These are phyloP conservation scores for Daldinia grandis DNA, from an alignment of 495 filamentous ascomycete genomes.

Conservation along the genomic window DNA sequence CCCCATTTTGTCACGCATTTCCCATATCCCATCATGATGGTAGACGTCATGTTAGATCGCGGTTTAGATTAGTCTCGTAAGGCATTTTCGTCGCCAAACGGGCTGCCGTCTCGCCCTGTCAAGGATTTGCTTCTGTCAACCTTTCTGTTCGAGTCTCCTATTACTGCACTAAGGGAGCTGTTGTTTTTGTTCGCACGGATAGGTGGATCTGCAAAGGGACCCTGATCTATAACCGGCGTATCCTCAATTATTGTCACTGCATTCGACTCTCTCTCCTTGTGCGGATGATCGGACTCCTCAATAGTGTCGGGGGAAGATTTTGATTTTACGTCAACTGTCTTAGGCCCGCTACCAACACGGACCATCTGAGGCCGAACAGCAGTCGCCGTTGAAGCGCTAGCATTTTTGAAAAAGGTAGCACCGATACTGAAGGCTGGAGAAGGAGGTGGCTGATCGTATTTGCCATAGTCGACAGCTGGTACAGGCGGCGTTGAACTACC, in stretches of 20 bases:
- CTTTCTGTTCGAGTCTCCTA: constrained; percentile 59
- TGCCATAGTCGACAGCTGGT: constrained; percentile 62
- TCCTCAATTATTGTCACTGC: constrained; percentile 61
- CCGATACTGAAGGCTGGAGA: constrained; percentile 69
- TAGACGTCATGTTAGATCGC: constrained; percentile 26
- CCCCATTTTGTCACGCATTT: constrained; percentile 30
- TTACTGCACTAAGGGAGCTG: constrained; percentile 61
- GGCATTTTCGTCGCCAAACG: constrained; percentile 66
- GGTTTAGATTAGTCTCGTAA: constrained; percentile 48
- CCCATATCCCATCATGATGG: constrained; percentile 45
- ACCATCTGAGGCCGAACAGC: constrained; percentile 63
- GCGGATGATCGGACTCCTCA: constrained; percentile 26
- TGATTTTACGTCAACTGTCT: constrained; percentile 53
- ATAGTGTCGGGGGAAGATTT: constrained; percentile 41
- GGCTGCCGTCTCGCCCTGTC: constrained; percentile 52
- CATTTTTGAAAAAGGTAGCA: constrained; percentile 70
- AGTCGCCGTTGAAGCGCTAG: constrained; percentile 60
- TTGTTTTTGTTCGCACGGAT: constrained; percentile 47
- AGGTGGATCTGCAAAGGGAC: constrained; percentile 68
- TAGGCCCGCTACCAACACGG: constrained; percentile 58
- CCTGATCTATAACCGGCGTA: constrained; percentile 57
- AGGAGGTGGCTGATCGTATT: constrained; percentile 55
- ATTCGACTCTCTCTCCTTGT: constrained; percentile 42
- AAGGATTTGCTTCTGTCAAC: constrained; percentile 41
- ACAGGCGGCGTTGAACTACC: constrained; percentile 62